Evolutionary conservation across 2,329 filamentous ascomycete genomes (phyloP), one percentile per base, ranked within the genome.

Genomic region (Decorospora gaudefroyi): DNA sequence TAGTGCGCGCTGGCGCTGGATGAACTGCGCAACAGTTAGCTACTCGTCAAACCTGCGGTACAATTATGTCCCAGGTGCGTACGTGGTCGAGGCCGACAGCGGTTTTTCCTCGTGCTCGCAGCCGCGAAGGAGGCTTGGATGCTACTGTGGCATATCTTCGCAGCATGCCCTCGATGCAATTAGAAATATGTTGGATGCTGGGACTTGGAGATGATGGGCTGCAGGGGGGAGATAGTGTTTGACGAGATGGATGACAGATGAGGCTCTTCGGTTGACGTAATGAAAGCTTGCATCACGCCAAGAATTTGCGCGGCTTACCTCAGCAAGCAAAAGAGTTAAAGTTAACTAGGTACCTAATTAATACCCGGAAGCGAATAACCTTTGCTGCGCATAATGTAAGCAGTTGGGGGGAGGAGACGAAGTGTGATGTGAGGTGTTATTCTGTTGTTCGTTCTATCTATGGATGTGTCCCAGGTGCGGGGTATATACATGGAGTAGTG

Each of bases 1-100:
- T 7, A 79, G 54, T 6, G 70, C 75, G 32, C 74, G 71, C 41
- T 74, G 70, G 37, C 75, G 68, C 48, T 78, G 74, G 17, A 79
- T 67, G 61, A 79, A 79, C 72, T 78, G 50, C n/a, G 16, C 8
- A 11, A n/a, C 5, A 39, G 15, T 62, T 12, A 60, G 51, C 34
- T 12, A 26, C 7, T 12, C 27, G 17, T 22, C 34, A 10, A n/a
- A 26, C 17, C 9, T 6, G 9, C 10, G 10, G 8, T 33, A 12
- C 16, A 9, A 6, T 15, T 18, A 9, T 30, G 18, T 13, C 15
- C 9, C 19, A 16, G 29, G 19, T 10, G 27, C 51, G 18, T 48
- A 68, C 64, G 40, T 67, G 66, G 30, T 70, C 66, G 13, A 70
- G 60, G 22, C 66, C 52, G 15, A 68, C 36, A 16, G 64, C 64